A percentile compares a stretch with the other conserved stretches of the same genome.
Evolutionary conservation across 1,139 yeast species (phyloP).

Genomic region (Hyphopichia khmerensis): DNA sequence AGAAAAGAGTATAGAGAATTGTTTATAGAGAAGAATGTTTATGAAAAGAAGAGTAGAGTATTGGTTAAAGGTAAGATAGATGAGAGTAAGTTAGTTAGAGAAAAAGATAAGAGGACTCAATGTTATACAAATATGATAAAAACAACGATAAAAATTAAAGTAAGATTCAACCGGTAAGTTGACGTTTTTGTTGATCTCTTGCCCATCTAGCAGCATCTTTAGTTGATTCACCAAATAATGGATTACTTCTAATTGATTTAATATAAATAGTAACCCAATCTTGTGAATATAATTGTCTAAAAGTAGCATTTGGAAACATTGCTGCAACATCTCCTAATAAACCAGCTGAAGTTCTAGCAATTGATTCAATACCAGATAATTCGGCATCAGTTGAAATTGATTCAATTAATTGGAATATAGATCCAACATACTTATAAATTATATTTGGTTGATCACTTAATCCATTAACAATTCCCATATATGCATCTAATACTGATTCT

Average conservation of each 20-base stretch:
- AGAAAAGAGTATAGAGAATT: background rate
- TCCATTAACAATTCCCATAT: conserved; percentile 93
- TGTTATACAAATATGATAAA: background rate
- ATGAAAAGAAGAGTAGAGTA: no score
- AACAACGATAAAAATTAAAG: background rate
- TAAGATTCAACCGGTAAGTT: conserved; percentile 19
- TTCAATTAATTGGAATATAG: conserved; percentile 69
- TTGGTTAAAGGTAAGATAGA: background rate
- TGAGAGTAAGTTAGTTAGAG: background rate
- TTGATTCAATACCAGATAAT: conserved; percentile 59
- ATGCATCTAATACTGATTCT: conserved; percentile 90
- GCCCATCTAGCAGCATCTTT: conserved; percentile 97
- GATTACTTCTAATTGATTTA: conserved; percentile 67
- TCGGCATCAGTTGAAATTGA: conserved; percentile 59
- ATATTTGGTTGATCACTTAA: conserved; percentile 67
- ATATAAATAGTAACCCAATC: conserved; percentile 80
- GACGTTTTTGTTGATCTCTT: conserved; percentile 76
- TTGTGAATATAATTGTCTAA: conserved; percentile 63
- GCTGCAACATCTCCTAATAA: conserved; percentile 89
- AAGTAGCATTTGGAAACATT: conserved; percentile 75
- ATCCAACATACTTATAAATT: conserved; percentile 62
- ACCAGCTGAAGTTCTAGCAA: conserved; percentile 80
- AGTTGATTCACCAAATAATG: conserved; percentile 61
- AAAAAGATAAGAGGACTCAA: background rate
- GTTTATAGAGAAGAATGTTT: conserved; percentile 1